Base-by-base conservation (phyloP, 2,329 filamentous ascomycete genomes). In the Xylariaceae sp. region DNA sequence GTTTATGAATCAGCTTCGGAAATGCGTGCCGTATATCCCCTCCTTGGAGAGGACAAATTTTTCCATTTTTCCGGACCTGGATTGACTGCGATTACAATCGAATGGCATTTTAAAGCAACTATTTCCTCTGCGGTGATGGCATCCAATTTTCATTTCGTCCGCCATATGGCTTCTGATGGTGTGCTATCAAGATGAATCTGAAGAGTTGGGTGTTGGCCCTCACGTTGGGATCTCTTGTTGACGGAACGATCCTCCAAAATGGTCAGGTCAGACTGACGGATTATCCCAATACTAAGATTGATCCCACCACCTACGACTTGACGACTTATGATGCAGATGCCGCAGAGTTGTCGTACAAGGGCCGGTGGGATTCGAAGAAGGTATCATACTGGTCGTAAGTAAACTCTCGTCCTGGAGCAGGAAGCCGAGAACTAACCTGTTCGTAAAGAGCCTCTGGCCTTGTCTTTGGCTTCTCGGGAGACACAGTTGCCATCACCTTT, bases 381-480 rank as follows among this genome's bases (percentile, higher is more conserved):
- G 77, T 85, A 52, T 85, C 81, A 1, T 86, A 80, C 79, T 85
- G 81, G 82, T 82, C 80, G 79, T 82, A 72, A 72, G 79, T 77
- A 23, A 45, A 49, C 13, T 42, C 37, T 48, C 35, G 8, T 15
- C 42, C 34, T 57, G 15, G 42, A 39, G 6, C n/a, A 44, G 18
- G 9, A 53, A 44, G 30, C 11, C n/a, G 15, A 23, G n/a, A 48
- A 52, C 42, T 58, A 6, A 53, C 17, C 53, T 57, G 34, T 3
- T 57, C 47, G 65, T 44, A 35, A 61, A 80, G 77, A 61, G 80
- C 78, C 1, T 80, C 77, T 0, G 82, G 82, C 1, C 73, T 84
- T 61, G 81, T 81, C 57, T 79, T 84, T 60, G 78, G 78, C 58
- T 85, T 83, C 68, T 80, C 78, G 1, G 82, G 81, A 10, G 71